These are phyloP conservation scores for Lachnellula occidentalis DNA, from an alignment of 2,329 filamentous ascomycete species.

Conservation along the genomic window DNA sequence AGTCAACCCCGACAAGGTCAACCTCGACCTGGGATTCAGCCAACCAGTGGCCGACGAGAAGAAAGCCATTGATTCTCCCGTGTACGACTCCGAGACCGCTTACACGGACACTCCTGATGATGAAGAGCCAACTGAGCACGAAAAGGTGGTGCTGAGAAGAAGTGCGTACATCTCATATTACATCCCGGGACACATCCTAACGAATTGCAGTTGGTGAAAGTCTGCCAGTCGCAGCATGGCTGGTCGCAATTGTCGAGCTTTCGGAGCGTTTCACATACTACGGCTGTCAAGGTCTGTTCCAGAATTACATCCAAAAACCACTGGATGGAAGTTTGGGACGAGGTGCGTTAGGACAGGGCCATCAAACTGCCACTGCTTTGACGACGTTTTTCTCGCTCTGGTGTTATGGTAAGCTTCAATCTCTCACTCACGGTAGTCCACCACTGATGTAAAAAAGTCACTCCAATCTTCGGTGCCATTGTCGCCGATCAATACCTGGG, in stretches of 20 bases:
- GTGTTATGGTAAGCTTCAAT: slow-evolving; percentile 39
- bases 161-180: slow-evolving; percentile 1
- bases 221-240: slow-evolving; percentile 26
- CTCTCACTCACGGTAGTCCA: neutral
- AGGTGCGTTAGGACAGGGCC: slow-evolving; percentile 49
- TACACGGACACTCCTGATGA: slow-evolving; percentile 14
- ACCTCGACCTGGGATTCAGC: slow-evolving; percentile 11
- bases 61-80: neutral
- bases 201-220: slow-evolving; percentile 9
- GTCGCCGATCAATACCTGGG: slow-evolving; percentile 52
- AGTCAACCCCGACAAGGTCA: slow-evolving; percentile 9
- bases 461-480: slow-evolving; percentile 38
- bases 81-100: slow-evolving; percentile 3
- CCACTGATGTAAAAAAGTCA: slow-evolving; percentile 6
- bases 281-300: slow-evolving; percentile 55
- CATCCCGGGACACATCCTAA: neutral
- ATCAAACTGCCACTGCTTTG: slow-evolving; percentile 49
- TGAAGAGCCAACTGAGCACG: slow-evolving; percentile 15
- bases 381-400: slow-evolving; percentile 48
- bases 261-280: slow-evolving; percentile 63
- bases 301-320: slow-evolving; percentile 53
- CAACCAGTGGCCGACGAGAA: slow-evolving; percentile 6
- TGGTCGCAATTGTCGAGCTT: slow-evolving; percentile 55
- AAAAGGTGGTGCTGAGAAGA: slow-evolving; percentile 13
- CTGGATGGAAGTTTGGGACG: slow-evolving; percentile 19